Evolutionary conservation across 805 yeast species (phyloP).

Genomic region (Candida adriatica): DNA sequence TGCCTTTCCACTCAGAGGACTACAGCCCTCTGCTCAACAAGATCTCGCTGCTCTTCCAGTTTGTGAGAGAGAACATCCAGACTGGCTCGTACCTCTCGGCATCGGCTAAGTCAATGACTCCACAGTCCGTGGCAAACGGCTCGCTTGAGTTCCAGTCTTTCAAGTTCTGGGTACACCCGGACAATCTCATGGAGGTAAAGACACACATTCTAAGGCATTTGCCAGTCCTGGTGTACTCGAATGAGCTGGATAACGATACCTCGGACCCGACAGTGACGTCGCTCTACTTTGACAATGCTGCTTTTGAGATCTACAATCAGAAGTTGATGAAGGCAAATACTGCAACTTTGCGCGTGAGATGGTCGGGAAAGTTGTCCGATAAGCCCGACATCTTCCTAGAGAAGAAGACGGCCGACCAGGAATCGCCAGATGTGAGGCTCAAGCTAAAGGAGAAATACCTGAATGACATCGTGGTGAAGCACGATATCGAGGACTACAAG

Average conservation of each 20-base stretch:
- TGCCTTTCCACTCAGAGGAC: slow-evolving; percentile 93
- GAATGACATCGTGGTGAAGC: slow-evolving; percentile 59
- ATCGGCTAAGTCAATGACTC: slow-evolving; percentile 17
- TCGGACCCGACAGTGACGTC: slow-evolving; percentile 82
- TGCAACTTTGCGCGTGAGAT: slow-evolving; percentile 73
- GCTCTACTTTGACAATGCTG: slow-evolving; percentile 77
- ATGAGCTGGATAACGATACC: slow-evolving; percentile 36
- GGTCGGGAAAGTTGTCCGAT: slow-evolving; percentile 80
- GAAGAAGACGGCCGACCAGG: slow-evolving; percentile 52
- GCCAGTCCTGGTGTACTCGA: slow-evolving; percentile 76
- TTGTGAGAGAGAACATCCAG: slow-evolving; percentile 65
- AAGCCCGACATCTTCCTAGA: slow-evolving; percentile 78
- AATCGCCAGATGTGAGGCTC: slow-evolving; percentile 58
- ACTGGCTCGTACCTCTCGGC: slow-evolving; percentile 22
- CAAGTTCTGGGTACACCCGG: slow-evolving; percentile 97
- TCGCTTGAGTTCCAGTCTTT: slow-evolving; percentile 47
- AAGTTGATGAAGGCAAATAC: slow-evolving; percentile 64
- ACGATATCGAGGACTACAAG: slow-evolving; percentile 33
- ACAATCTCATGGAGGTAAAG: slow-evolving; percentile 93
- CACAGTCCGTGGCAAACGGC: slow-evolving; percentile 7
- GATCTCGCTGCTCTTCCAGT: slow-evolving; percentile 72
- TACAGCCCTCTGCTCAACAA: slow-evolving; percentile 86
- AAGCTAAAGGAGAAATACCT: slow-evolving; percentile 76
- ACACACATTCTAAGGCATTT: slow-evolving; percentile 90
- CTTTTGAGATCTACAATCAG: slow-evolving; percentile 80